phyloP scores from a whole-genome alignment of 495 filamentous ascomycete genomes.

The Darksidea phi region DNA sequence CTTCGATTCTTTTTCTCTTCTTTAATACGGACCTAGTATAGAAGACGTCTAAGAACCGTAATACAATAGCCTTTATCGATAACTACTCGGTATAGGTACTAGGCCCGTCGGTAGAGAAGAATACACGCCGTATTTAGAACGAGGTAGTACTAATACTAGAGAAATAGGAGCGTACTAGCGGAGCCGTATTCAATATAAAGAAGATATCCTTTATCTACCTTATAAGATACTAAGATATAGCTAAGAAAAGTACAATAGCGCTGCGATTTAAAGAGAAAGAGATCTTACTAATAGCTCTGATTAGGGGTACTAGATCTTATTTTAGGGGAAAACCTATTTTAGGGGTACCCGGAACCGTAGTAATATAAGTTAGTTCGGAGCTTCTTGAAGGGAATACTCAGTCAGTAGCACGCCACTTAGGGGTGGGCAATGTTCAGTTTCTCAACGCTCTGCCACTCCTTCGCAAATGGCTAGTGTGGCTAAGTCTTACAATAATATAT shows the following conservation, averaged over 20 bases:
- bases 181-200: slow-evolving; percentile 31
- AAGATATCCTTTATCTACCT: slow-evolving; percentile 32
- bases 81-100: slow-evolving; percentile 32
- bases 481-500: too few relatives aligned
- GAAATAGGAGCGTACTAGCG: slow-evolving; percentile 34
- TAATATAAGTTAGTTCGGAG: too few relatives aligned
- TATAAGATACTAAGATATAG: slow-evolving; percentile 17
- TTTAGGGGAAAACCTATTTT: too few relatives aligned
- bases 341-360: too few relatives aligned
- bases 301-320: too few relatives aligned
- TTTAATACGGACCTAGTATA: slow-evolving; percentile 41
- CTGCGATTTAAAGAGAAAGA: slow-evolving; percentile 24
- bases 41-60: slow-evolving; percentile 13
- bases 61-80: slow-evolving; percentile 37
- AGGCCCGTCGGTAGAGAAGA: slow-evolving; percentile 22
- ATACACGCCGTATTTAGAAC: slow-evolving; percentile 26
- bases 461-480: too few relatives aligned
- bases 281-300: too few relatives aligned
- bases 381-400: too few relatives aligned
- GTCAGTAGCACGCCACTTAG: too few relatives aligned
- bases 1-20: slow-evolving; percentile 41
- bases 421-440: too few relatives aligned
- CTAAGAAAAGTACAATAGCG: slow-evolving; percentile 10
- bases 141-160: slow-evolving; percentile 26
- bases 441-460: too few relatives aligned